Evolutionary conservation across 768 basidiomycete species (phyloP), one percentile per base, ranked within the genome.

Genomic region (Rhodocollybia butyracea): DNA sequence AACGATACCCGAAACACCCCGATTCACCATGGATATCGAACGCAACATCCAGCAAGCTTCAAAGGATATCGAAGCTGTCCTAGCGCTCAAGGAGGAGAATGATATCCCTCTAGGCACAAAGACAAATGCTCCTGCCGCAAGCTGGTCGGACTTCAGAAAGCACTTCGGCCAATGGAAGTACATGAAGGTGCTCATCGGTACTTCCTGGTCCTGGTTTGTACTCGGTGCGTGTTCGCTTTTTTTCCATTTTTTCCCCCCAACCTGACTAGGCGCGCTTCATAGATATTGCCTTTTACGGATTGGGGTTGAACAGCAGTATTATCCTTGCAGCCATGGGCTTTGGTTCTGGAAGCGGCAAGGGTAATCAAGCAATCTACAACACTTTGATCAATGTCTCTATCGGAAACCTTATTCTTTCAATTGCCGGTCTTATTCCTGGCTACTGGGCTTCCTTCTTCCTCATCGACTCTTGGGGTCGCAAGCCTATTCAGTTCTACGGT

Each of bases 1-100:
- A 31, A 94, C 92, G 22, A 94, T 95, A 64, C 91, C 93, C 3
- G 92, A 94, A 68, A 94, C 92, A 0, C 93, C 93, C 27, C 91
- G 93, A 60, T 82, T 80, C 69, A 96, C 93, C 57, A 84, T 87
- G 82, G 85, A 86, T 68, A 70, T 87, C 55, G 83, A 86, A 66
- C 77, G 79, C 46, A 73, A 76, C 58, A 51, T 50, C 12, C 53
- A 50, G 41, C 55, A 50, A 30, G 46, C 45, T 38, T 48, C 47
- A 11, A 94, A 94, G 88, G 93, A 95, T 75, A 82, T 95, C 57
- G 91, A 94, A 69, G 79, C 88, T 47, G 93, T 91, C 54, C 59
- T 94, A 43, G 71, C 75, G 19, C 74, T 40, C 26, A 50, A 50
- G 4, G 36, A 24, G 13, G 19, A 31, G 2, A 22, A 34, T n/a